Base-by-base conservation (phyloP, 2,329 filamentous ascomycete genomes). In the Cercospora sp. region DNA sequence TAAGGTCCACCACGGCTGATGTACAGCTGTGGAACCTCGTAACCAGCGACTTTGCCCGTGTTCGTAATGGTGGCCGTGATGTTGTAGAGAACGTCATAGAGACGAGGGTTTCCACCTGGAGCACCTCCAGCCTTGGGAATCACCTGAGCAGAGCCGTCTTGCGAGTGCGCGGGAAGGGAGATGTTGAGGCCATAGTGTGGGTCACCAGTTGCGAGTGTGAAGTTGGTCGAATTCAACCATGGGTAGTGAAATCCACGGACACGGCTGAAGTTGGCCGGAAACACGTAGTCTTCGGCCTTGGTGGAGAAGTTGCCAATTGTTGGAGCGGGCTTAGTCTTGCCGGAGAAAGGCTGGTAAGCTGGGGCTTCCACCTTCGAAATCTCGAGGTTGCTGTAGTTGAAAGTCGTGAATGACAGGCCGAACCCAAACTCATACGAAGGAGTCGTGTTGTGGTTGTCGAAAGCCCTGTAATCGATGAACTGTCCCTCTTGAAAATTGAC, bases 381-480 rank as follows among this genome's bases (percentile, higher is more conserved):
- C 8, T 72, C 70, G 36, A 95, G 80, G 77, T 91, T 83, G 26
- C 89, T 87, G 82, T 93, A 93, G 65, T 86, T 79, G 77, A 96
- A 94, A 3, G 85, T 92, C 0, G 91, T 92, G 84, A 95, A 96
- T 3, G 88, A 91, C 16, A 96, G 82, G 65, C 71, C 71, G 63
- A 59, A 73, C 16, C 71, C 71, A 61, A 73, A 73, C 91, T 94
- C 80, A 70, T 78, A 83, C 4, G 79, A 76, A 0, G 81, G 81
- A 2, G 73, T 73, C 42, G 82, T 79, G 60, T 78, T 78, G 55
- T 76, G 70, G 63, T 78, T 72, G 71, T 81, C 79, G 65, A 83
- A 83, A 40, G 75, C 72, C 42, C 90, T 87, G 81, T 93, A 92
- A 80, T 95, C 92, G 75, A 96, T 93, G 78, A 93, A 92, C 60